These are phyloP conservation scores for Tagetes patula DNA, from an alignment of 129 eudicot species.

Conservation along the genomic window DNA sequence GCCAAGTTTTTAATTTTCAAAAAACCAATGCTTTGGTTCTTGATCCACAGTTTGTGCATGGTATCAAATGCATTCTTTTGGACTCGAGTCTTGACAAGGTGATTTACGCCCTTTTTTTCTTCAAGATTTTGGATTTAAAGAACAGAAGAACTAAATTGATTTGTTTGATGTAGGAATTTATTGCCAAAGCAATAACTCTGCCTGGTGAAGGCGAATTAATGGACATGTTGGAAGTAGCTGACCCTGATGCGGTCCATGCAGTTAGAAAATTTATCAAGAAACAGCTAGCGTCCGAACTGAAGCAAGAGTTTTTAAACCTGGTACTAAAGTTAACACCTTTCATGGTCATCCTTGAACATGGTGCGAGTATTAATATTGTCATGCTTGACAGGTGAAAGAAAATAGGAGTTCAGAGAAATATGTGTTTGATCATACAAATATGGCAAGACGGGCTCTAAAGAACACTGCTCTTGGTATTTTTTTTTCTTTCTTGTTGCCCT, in stretches of 20 bases:
- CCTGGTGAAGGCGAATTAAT: slow-evolving; percentile 92
- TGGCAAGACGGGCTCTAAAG: slow-evolving; percentile 93
- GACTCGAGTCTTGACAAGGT: slow-evolving; percentile 89
- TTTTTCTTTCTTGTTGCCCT: not conserved
- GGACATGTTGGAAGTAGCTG: slow-evolving; percentile 95
- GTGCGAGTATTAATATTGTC: slow-evolving; percentile 9
- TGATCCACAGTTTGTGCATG: slow-evolving; percentile 61
- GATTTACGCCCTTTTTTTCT: not conserved
- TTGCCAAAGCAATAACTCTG: slow-evolving; percentile 83
- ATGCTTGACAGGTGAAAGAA: slow-evolving; percentile 57
- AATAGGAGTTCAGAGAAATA: slow-evolving; percentile 66
- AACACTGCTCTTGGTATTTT: slow-evolving; percentile 72
- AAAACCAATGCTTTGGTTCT: slow-evolving; percentile 63
- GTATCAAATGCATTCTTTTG: slow-evolving; percentile 64
- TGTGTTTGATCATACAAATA: slow-evolving; percentile 54
- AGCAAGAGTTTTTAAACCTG: slow-evolving; percentile 53
- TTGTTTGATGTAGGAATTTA: slow-evolving; percentile 61
- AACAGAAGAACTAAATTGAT: not conserved
- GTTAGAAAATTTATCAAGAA: slow-evolving; percentile 38
- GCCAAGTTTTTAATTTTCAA: slow-evolving; percentile 71
- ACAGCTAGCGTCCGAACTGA: slow-evolving; percentile 71
- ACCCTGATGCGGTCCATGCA: slow-evolving; percentile 89
- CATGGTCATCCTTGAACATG: not conserved
- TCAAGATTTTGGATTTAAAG: not conserved
- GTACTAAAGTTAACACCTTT: slow-evolving; percentile 32